Percentiles rank a stretch among this genome's conserved stretches.
Conservation (phyloP, 495 filamentous ascomycete species). For the Aspergillus sparsus region DNA sequence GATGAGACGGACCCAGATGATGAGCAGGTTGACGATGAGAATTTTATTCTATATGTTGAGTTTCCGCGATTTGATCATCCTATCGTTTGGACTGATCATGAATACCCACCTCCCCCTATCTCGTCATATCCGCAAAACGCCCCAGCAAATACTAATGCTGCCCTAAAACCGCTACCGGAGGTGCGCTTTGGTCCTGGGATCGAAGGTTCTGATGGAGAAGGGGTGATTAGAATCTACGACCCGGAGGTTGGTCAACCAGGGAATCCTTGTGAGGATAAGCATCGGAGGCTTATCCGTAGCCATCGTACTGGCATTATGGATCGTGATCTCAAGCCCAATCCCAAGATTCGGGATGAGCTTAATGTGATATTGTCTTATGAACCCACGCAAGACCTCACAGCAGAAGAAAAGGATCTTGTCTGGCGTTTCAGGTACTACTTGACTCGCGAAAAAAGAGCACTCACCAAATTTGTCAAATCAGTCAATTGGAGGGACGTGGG, state of each 20-base stretch:
- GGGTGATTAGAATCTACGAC: conserved; percentile 83
- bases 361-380: conserved; percentile 91
- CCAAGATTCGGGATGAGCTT: conserved; percentile 92
- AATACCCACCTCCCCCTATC: conserved; percentile 82
- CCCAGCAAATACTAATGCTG: conserved; percentile 63
- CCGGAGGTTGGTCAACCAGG: conserved; percentile 85
- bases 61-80: conserved; percentile 95
- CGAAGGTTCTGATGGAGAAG: conserved; percentile 55
- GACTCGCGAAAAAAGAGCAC: conserved; percentile 85
- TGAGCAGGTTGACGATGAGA: conserved; percentile 52
- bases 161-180: conserved; percentile 76
- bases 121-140: conserved; percentile 66
- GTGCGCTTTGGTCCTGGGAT: conserved; percentile 83
- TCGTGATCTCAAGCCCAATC: conserved; percentile 91
- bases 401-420: conserved; percentile 91
- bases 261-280: conserved; percentile 95
- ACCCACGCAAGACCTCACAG: conserved; percentile 80
- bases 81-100: conserved; percentile 89
- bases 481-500: conserved; percentile 89
- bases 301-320: conserved; percentile 92
- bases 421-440: conserved; percentile 97
- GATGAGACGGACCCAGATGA: conserved; percentile 43
- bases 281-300: conserved; percentile 85
- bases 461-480: conserved; percentile 97
- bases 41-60: conserved; percentile 81